A percentile compares a stretch with the other conserved stretches of the same genome.
phyloP scores from a whole-genome alignment of 75 land plant species.

The Picea sitchensis region DNA sequence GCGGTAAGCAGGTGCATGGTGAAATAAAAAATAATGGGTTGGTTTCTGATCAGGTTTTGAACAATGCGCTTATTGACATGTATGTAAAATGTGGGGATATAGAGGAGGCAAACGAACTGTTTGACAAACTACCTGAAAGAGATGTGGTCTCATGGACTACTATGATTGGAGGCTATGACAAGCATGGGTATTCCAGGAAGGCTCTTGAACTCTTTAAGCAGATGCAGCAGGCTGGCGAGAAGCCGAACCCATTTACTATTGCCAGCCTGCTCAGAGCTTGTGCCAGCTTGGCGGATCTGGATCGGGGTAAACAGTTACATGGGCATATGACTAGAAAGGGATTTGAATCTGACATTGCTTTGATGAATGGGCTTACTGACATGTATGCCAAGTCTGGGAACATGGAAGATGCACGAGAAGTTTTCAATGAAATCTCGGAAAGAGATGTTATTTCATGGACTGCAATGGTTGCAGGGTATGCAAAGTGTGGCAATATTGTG shows the following conservation, averaged over 20 bases:
- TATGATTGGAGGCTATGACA: conserved; percentile 16
- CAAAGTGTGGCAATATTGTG: conserved; percentile 2
- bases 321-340: not conserved
- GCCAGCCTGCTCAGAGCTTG: not conserved
- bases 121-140: not conserved
- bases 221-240: conserved; percentile 11
- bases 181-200: not conserved
- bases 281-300: not conserved
- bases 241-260: not conserved
- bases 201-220: conserved; percentile 13
- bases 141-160: conserved; percentile 20
- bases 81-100: conserved; percentile 23
- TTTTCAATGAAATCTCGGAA: not conserved
- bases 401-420: conserved; percentile 9
- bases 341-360: not conserved
- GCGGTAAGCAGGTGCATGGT: conserved; percentile 1
- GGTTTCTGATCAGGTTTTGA: conserved; percentile 2
- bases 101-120: not conserved
- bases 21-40: conserved; percentile 6
- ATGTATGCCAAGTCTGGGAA: conserved; percentile 14
- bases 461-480: conserved; percentile 14
- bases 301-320: conserved; percentile 9
- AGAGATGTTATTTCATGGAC: conserved; percentile 11
- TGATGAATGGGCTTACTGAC: not conserved
- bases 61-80: conserved; percentile 23